phyloP scores from a whole-genome alignment of 768 basidiomycete species.

The Ephemerocybe angulata region DNA sequence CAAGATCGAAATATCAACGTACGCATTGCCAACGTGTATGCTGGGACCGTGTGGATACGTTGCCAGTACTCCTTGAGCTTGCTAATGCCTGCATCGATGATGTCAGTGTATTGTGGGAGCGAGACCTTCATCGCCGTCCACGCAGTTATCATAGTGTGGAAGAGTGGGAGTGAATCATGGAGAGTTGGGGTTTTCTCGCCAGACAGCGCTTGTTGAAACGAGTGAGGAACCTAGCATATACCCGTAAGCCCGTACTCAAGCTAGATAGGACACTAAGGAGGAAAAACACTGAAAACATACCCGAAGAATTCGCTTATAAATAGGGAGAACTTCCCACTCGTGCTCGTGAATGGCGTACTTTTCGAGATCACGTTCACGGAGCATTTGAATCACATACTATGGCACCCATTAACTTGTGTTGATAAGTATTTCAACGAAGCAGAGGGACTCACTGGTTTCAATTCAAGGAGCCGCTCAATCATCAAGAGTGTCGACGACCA shows the following conservation, averaged over 20 bases:
- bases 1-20: background rate
- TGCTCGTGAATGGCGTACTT: background rate
- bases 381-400: background rate
- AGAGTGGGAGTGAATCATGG: background rate
- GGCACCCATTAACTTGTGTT: background rate
- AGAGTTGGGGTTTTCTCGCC: too few species aligned
- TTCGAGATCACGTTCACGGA: background rate
- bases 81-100: background rate
- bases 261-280: background rate
- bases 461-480: background rate
- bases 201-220: slow-evolving; percentile 1
- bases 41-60: slow-evolving; percentile 9
- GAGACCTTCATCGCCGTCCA: background rate
- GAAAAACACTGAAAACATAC: background rate
- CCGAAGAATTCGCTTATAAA: background rate
- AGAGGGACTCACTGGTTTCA: background rate
- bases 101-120: background rate
- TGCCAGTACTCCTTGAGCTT: background rate
- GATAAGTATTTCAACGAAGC: background rate
- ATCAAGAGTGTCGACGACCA: slow-evolving; percentile 8
- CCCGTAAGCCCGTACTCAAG: too few species aligned
- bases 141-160: background rate
- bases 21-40: background rate
- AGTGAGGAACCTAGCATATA: slow-evolving; percentile 1
- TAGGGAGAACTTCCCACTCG: background rate